Percentiles rank a stretch among this genome's conserved stretches.
Evolutionary conservation across 176 grass and related monocot species (phyloP).

Genomic region (Hordeum vulgare): MorexV3_pseudomolecules_assembly NC_058524.1:525399644-525400143

Average conservation of each 20-base stretch:
- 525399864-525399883: conserved; percentile 56
- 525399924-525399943: conserved; percentile 41
- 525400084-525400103: conserved; percentile 35
- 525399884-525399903: conserved; percentile 58
- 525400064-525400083: conserved; percentile 46
- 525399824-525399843: conserved; percentile 31
- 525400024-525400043: conserved; percentile 95
- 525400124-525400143: conserved; percentile 11
- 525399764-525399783: conserved; percentile 25
- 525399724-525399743: conserved; percentile 18
- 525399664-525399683: conserved; percentile 29
- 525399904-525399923: conserved; percentile 53
- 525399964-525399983: conserved; percentile 89
- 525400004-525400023: conserved; percentile 52
- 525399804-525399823: conserved; percentile 15
- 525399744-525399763: conserved; percentile 37
- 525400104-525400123: conserved; percentile 31
- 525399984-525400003: conserved; percentile 80
- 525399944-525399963: conserved; percentile 77
- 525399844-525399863: background rate
- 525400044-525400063: conserved; percentile 91
- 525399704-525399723: conserved; percentile 34
- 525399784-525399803: conserved; percentile 36
- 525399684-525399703: background rate
- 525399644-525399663: conserved; percentile 23